phyloP scores from a whole-genome alignment of 2,329 filamentous ascomycete species.

The Rutstroemia sp. region DNA sequence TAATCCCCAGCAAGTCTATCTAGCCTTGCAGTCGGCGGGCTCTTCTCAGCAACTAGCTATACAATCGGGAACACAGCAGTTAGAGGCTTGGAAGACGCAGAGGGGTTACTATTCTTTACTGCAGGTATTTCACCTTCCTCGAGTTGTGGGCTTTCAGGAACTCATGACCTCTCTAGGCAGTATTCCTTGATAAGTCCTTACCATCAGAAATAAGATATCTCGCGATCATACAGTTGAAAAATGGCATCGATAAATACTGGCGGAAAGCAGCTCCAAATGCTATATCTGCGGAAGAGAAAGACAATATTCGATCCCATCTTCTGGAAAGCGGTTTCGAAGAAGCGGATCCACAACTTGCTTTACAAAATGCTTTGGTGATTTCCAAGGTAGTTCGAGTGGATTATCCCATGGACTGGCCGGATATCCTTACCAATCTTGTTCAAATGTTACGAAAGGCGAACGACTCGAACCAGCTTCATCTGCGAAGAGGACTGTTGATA shows the following conservation, averaged over 20 bases:
- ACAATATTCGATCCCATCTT: slow-evolving; percentile 64
- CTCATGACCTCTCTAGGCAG: slow-evolving; percentile 43
- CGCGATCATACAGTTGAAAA: slow-evolving; percentile 90
- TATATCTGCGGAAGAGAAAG: slow-evolving; percentile 68
- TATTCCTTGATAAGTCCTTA: slow-evolving; percentile 73
- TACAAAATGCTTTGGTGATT: slow-evolving; percentile 82
- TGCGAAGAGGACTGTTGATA: slow-evolving; percentile 67
- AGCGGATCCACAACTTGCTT: slow-evolving; percentile 63
- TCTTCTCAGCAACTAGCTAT: slow-evolving; percentile 57
- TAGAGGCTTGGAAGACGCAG: slow-evolving; percentile 63
- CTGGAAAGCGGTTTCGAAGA: slow-evolving; percentile 74
- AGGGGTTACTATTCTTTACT: slow-evolving; percentile 60
- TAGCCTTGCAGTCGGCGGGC: slow-evolving; percentile 55
- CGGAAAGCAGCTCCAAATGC: slow-evolving; percentile 57
- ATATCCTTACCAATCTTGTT: slow-evolving; percentile 53
- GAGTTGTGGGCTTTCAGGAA: neutral
- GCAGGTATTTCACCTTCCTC: slow-evolving; percentile 43
- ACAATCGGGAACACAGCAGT: slow-evolving; percentile 58
- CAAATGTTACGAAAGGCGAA: slow-evolving; percentile 53
- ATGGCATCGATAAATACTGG: slow-evolving; percentile 95
- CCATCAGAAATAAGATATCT: slow-evolving; percentile 77
- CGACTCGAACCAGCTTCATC: slow-evolving; percentile 53
- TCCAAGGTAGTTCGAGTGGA: slow-evolving; percentile 87
- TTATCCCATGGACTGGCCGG: slow-evolving; percentile 79
- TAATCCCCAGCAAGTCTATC: slow-evolving; percentile 54